Evolutionary conservation across 345 rosid genomes (phyloP).

Genomic region (rapeseed (Brassica napus)): DNA sequence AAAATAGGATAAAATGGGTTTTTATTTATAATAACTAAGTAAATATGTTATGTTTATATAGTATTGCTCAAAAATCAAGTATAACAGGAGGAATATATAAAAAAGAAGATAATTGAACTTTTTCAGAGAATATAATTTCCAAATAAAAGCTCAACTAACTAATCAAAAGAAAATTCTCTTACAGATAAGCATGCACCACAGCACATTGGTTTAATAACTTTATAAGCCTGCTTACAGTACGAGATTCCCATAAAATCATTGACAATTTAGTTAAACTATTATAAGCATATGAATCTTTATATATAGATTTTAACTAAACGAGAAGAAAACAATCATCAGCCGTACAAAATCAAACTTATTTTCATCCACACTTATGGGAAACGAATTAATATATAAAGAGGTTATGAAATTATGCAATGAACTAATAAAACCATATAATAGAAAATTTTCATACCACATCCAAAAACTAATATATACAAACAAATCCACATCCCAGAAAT

Average conservation of each 20-base stretch:
- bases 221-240: constrained; percentile 21
- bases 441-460: constrained; percentile 9
- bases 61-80: background rate
- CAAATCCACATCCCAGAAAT: constrained; percentile 4
- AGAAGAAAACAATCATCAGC: constrained; percentile 13
- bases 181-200: constrained; percentile 37
- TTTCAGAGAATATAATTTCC: constrained; percentile 28
- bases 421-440: background rate
- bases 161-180: constrained; percentile 36
- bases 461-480: constrained; percentile 10
- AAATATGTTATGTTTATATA: constrained; percentile 2
- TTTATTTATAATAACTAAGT: background rate
- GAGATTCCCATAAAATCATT: constrained; percentile 32
- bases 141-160: constrained; percentile 10
- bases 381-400: background rate
- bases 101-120: constrained; percentile 19
- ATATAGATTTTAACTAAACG: background rate
- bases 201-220: constrained; percentile 32
- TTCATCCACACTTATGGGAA: constrained; percentile 31
- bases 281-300: constrained; percentile 19
- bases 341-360: constrained; percentile 11
- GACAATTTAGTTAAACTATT: constrained; percentile 10
- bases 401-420: background rate
- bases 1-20: background rate
- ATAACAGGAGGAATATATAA: constrained; percentile 20